These are phyloP conservation scores for Brassica balearica DNA, from an alignment of 441 rosid genomes.

Conservation along the genomic window DNA sequence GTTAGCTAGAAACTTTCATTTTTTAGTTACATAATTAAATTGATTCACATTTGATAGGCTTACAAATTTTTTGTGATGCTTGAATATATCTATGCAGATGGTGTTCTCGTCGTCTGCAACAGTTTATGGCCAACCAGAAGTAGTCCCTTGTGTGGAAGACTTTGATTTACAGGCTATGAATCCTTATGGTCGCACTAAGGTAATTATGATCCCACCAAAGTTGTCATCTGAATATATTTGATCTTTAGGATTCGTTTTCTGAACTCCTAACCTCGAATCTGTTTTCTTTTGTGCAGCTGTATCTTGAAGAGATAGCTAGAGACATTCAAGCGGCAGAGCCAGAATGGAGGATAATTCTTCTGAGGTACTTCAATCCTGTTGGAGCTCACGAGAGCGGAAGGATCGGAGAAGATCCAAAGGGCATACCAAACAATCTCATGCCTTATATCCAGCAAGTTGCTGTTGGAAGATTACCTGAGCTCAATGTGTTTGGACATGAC, in stretches of 20 bases:
- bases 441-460: conserved; percentile 83
- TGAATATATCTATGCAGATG: conserved; percentile 44
- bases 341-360: conserved; percentile 67
- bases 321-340: conserved; percentile 71
- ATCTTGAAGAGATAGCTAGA: conserved; percentile 74
- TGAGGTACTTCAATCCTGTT: conserved; percentile 79
- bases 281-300: conserved; percentile 48
- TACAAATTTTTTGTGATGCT: conserved; percentile 10
- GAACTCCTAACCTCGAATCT: too few species aligned
- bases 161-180: conserved; percentile 67
- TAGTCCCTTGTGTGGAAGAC: conserved; percentile 70
- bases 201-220: conserved; percentile 5
- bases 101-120: conserved; percentile 86
- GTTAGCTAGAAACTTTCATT: conserved; percentile 20
- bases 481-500: conserved; percentile 72
- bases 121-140: conserved; percentile 78
- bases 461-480: conserved; percentile 70
- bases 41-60: neutral
- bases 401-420: conserved; percentile 82
- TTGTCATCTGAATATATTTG: neutral
- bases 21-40: neutral
- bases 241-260: too few species aligned
- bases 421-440: conserved; percentile 78
- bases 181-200: conserved; percentile 84
- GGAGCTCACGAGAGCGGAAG: conserved; percentile 82